Percentiles rank a stretch among this genome's conserved stretches.
Evolutionary conservation across 352 stramenopile genomes (phyloP).

Genomic region (Phytophthora pini): DNA sequence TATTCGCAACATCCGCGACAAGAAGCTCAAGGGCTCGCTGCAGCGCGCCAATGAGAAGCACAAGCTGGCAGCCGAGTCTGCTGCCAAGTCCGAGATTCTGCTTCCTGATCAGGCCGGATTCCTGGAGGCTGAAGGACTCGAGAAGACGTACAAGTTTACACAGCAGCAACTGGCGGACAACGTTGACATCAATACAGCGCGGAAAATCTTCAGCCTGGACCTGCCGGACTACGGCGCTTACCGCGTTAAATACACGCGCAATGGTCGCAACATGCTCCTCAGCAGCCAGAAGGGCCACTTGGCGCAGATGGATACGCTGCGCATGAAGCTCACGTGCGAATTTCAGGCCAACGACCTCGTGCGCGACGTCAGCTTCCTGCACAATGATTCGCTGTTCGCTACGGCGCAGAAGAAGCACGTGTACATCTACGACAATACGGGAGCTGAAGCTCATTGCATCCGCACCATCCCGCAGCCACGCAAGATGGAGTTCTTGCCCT

Average conservation of each 20-base stretch:
- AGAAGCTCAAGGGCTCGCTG: conserved; percentile 87
- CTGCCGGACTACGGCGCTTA: conserved; percentile 95
- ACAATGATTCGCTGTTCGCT: conserved; percentile 98
- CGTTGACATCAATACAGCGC: conserved; percentile 94
- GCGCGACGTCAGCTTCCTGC: conserved; percentile 96
- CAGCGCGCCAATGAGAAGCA: conserved; percentile 80
- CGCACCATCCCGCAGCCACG: conserved; percentile 92
- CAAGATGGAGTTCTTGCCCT: conserved; percentile 97
- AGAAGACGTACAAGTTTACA: conserved; percentile 96
- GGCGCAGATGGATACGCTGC: conserved; percentile 94
- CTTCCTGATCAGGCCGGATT: conserved; percentile 85
- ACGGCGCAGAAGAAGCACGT: conserved; percentile 98
- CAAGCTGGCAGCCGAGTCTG: conserved; percentile 82
- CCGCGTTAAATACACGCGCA: conserved; percentile 94
- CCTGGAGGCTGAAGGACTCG: conserved; percentile 96
- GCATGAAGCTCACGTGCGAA: conserved; percentile 92
- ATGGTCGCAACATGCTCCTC: conserved; percentile 95
- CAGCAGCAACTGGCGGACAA: conserved; percentile 88
- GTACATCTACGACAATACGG: conserved; percentile 98
- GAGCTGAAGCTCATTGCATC: conserved; percentile 97
- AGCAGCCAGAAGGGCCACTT: conserved; percentile 95
- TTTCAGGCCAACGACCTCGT: conserved; percentile 96
- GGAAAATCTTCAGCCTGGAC: conserved; percentile 96
- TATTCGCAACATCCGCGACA: conserved; percentile 85
- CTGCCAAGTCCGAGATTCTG: conserved; percentile 92